phyloP scores from a whole-genome alignment of 768 basidiomycete genomes.

The Aureoboletus auriporus region DNA sequence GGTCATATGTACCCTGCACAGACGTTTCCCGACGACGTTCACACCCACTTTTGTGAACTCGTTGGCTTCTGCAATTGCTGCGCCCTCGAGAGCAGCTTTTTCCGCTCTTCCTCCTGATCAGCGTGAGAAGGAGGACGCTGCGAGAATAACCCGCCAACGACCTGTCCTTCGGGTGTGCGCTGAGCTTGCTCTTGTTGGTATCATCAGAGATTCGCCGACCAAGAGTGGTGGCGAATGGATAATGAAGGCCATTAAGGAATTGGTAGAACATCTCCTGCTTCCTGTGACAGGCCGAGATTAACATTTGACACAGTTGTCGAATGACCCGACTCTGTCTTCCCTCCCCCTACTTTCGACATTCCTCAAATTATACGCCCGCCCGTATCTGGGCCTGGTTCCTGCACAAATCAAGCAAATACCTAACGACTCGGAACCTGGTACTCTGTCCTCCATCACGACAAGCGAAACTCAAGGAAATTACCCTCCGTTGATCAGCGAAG shows the following conservation, averaged over 20 bases:
- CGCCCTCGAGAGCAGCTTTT: constrained; percentile 56
- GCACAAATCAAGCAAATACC: constrained; percentile 57
- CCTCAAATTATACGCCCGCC: constrained; percentile 85
- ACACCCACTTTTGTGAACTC: constrained; percentile 64
- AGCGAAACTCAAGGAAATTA: constrained; percentile 35
- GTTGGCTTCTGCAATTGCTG: constrained; percentile 53
- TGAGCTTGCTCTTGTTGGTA: constrained; percentile 84
- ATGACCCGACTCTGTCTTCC: constrained; percentile 82
- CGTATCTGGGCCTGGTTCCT: constrained; percentile 78
- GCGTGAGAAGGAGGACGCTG: constrained; percentile 87
- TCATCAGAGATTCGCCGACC: constrained; percentile 68
- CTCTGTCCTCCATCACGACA: constrained; percentile 40
- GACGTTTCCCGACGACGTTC: constrained; percentile 79
- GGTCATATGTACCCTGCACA: constrained; percentile 87
- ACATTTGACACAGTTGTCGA: constrained; percentile 59
- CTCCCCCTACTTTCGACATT: constrained; percentile 89
- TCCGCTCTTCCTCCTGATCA: constrained; percentile 67
- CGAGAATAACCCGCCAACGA: constrained; percentile 76
- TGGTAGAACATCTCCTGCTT: constrained; percentile 49
- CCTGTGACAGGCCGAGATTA: constrained; percentile 12
- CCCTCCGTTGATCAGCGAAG: constrained; percentile 43
- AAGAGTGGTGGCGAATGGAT: constrained; percentile 84
- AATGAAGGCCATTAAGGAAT: constrained; percentile 80
- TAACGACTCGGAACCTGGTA: constrained; percentile 50
- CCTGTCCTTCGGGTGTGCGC: constrained; percentile 83